Base-by-base conservation (phyloP, 805 yeast genomes). In the Clavispora santaluciae region DNA sequence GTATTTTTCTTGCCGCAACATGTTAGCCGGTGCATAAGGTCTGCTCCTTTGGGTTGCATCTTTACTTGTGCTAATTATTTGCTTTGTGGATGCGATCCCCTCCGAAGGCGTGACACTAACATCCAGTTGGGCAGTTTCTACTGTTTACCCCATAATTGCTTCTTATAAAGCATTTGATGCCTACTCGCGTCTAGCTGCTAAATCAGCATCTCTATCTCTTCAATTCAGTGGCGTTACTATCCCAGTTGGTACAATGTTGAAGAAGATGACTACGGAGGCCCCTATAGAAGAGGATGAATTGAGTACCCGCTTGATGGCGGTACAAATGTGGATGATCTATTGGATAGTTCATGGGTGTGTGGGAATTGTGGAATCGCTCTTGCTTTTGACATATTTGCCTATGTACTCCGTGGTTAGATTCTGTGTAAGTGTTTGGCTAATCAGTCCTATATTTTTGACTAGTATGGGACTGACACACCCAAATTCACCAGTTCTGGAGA, bases 321-420 rank as follows among this genome's bases (percentile, higher is more conserved):
- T 65, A 31, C 67, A 69, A 46, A 65, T 72, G 60, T 69, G 73
- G 73, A 53, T 63, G 22, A 57, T 66, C 21, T 66, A 84, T 60
- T 87, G 95, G 95, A 67, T 83, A 10, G 79, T 83, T 1, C 60
- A 73, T 39, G 72, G 81, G 6, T 57, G 70, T 33, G 50, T 66
- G 7, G 59, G 63, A 1, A 49, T 63, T 10, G 75, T 72, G 42
- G 65, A 72, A 33, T 55, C 64, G 23, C 48, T 76, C 15, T 60
- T 73, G 8, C 64, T 76, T 16, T 38, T 85, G n/a, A 53, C 70
- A 30, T 54, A 61, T 33, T 33, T 50, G 34, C 55, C 55, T 4
- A 30, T 50, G 9, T 49, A 49, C 39, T 34, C 44, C 23, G 47
- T 73, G 28, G 44, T 83, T 13, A 91, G 93, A 2, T 73, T 84